Percentiles rank a stretch among this genome's conserved stretches.
Evolutionary conservation across 306 rosid species (phyloP).

Genomic region (Cicer judaicum): DNA sequence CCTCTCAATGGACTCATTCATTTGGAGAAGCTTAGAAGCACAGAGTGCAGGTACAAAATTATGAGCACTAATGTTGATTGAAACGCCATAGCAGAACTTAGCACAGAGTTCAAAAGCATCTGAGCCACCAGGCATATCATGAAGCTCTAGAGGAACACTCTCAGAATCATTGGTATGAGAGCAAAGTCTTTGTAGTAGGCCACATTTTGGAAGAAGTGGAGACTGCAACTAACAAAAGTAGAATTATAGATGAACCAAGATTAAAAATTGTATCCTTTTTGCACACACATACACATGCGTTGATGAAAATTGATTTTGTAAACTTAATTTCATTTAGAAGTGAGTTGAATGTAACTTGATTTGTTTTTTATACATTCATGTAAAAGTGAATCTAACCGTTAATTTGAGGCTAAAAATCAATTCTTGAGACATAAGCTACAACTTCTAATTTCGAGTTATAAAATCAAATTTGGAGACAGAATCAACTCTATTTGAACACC

Average conservation of each 20-base stretch:
- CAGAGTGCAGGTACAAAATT: conserved; percentile 76
- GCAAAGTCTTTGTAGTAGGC: conserved; percentile 80
- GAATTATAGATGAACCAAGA: conserved; percentile 46
- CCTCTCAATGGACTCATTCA: conserved; percentile 73
- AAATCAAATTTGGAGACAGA: too few relatives aligned
- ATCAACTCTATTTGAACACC: too few relatives aligned
- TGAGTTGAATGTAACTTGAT: too few relatives aligned
- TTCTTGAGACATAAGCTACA: too few relatives aligned
- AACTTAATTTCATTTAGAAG: too few relatives aligned
- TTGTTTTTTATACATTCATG: too few relatives aligned
- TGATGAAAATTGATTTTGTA: too few relatives aligned
- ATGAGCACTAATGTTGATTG: conserved; percentile 84
- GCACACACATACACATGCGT: neutral
- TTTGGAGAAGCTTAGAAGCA: conserved; percentile 84
- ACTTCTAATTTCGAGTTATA: too few relatives aligned
- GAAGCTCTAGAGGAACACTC: conserved; percentile 65
- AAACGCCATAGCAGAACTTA: conserved; percentile 89
- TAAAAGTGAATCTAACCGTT: too few relatives aligned
- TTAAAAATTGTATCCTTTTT: conserved; percentile 7
- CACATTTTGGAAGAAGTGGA: conserved; percentile 75
- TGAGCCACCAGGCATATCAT: conserved; percentile 87
- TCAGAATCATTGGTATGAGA: conserved; percentile 58
- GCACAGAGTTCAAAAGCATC: conserved; percentile 87
- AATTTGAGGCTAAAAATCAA: too few relatives aligned
- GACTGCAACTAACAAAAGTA: conserved; percentile 69